Conservation (phyloP, 768 basidiomycete species). For the Suillus clintonianus region DNA sequence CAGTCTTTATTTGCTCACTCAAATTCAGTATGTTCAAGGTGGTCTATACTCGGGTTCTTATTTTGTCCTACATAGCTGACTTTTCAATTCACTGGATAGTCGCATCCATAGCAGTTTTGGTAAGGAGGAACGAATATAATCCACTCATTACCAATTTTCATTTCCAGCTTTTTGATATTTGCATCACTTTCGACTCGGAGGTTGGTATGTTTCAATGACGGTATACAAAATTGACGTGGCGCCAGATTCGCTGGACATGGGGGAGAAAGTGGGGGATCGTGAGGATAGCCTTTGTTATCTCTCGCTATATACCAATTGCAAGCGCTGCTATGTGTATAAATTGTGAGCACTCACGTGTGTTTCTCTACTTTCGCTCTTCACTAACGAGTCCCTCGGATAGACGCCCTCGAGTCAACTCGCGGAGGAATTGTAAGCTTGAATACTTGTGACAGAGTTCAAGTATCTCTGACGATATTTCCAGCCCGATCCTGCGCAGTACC, state of each 20-base stretch:
- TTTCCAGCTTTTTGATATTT: not conserved
- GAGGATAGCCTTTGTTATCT: not conserved
- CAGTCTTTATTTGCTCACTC: not conserved
- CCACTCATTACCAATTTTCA: not conserved
- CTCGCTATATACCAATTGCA: not conserved
- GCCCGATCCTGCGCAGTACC: not conserved
- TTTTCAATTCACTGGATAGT: not conserved
- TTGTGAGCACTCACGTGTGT: not conserved
- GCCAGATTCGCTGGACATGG: not conserved
- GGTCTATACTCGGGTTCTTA: not conserved
- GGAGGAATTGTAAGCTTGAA: not conserved
- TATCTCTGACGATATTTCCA: not conserved
- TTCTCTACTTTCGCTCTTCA: not conserved
- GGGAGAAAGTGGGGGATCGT: not conserved
- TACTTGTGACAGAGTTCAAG: not conserved
- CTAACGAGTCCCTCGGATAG: not conserved
- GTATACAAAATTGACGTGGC: not conserved
- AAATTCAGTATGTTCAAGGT: too few species aligned
- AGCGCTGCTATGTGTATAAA: too few species aligned
- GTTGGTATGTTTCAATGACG: not conserved
- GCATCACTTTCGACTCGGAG: constrained; percentile 3
- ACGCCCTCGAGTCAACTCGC: not conserved
- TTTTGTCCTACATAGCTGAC: not conserved
- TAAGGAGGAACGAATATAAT: not conserved
- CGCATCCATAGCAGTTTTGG: not conserved